These are phyloP conservation scores for Lachnellula suecica DNA, from an alignment of 2,329 filamentous ascomycete species.

Conservation along the genomic window DNA sequence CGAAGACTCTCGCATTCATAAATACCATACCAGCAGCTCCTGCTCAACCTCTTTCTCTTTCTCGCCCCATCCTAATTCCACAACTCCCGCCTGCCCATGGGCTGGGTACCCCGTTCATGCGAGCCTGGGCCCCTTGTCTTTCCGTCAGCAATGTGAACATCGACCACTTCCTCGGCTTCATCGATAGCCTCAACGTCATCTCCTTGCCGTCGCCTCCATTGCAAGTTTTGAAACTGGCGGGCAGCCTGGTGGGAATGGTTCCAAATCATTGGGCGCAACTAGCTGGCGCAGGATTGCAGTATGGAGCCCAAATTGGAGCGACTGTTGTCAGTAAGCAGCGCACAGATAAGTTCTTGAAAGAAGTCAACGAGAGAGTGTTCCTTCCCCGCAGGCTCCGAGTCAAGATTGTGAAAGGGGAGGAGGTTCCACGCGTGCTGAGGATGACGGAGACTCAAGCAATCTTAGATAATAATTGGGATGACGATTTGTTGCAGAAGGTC, in stretches of 20 bases:
- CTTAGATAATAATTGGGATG: constrained; percentile 19
- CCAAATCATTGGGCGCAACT: constrained; percentile 29
- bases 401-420: constrained; percentile 27
- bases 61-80: constrained; percentile 12
- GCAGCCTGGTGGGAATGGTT: constrained; percentile 27
- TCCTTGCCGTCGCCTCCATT: constrained; percentile 32
- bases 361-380: constrained; percentile 35
- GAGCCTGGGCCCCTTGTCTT: constrained; percentile 27
- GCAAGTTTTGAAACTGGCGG: constrained; percentile 25
- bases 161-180: constrained; percentile 32
- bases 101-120: constrained; percentile 24
- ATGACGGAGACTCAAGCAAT: constrained; percentile 22
- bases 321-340: constrained; percentile 27
- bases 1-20: constrained; percentile 4
- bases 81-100: constrained; percentile 2
- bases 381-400: constrained; percentile 32
- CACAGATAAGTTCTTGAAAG: constrained; percentile 28
- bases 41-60: background rate
- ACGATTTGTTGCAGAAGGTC: background rate
- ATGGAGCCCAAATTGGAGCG: constrained; percentile 22
- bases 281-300: constrained; percentile 22
- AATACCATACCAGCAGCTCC: background rate
- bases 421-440: constrained; percentile 24
- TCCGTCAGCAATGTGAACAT: constrained; percentile 23
- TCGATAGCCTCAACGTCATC: constrained; percentile 38